These are phyloP conservation scores for Psidium guajava DNA, from an alignment of 345 rosid species.

Conservation along the genomic window DNA sequence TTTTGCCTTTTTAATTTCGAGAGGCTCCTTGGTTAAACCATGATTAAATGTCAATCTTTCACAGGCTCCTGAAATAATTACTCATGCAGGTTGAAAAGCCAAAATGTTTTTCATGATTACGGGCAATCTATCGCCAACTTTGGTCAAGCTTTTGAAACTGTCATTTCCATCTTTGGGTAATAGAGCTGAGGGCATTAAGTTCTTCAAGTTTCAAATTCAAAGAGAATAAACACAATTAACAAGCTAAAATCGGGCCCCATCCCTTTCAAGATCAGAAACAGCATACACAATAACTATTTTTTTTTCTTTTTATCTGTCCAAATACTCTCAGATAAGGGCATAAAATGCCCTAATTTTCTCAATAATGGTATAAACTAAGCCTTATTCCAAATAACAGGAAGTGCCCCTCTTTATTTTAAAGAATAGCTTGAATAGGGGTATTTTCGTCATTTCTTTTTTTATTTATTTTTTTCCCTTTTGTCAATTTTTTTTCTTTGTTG, in stretches of 20 bases:
- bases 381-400: too few relatives aligned
- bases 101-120: conserved; percentile 1
- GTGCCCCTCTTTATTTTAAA: too few relatives aligned
- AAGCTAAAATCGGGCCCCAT: neutral
- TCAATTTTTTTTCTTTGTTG: too few relatives aligned
- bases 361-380: too few relatives aligned
- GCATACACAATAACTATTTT: neutral
- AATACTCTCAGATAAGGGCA: neutral
- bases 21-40: conserved; percentile 16
- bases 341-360: too few relatives aligned
- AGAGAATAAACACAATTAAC: neutral
- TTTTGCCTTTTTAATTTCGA: neutral
- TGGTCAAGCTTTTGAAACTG: conserved; percentile 2
- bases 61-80: conserved; percentile 19
- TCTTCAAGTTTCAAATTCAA: conserved; percentile 2
- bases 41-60: conserved; percentile 10
- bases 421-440: too few relatives aligned
- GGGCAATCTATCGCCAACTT: conserved; percentile 3
- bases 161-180: conserved; percentile 7
- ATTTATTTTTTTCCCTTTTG: too few relatives aligned
- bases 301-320: neutral
- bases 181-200: neutral
- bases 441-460: too few relatives aligned
- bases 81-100: conserved; percentile 7
- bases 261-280: neutral